These are phyloP conservation scores for Diospyros kaki DNA, from an alignment of 148 eudicot species.

Conservation along the genomic window DNA sequence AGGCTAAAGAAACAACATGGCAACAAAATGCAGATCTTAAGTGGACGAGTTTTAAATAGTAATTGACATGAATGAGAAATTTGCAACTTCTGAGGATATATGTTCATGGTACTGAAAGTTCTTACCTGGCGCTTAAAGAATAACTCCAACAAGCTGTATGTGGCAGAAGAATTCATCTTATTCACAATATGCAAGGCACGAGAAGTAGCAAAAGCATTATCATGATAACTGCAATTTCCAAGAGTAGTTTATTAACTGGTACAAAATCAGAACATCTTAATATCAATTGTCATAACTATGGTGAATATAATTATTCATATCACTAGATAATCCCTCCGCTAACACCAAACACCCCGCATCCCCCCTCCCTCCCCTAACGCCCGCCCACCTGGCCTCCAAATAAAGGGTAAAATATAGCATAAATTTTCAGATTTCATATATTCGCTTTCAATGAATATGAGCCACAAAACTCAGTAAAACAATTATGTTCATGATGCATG, in stretches of 20 bases:
- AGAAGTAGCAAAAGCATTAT: slow-evolving; percentile 73
- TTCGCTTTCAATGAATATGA: not conserved
- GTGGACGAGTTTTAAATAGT: not conserved
- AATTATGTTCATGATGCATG: not conserved
- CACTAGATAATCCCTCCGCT: too few relatives aligned
- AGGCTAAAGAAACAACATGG: not conserved
- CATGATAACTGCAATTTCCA: slow-evolving; percentile 64
- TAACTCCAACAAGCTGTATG: slow-evolving; percentile 61
- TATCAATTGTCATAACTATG: too few relatives aligned
- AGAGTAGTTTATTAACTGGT: not conserved
- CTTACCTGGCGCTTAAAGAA: slow-evolving; percentile 71
- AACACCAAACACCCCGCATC: not conserved
- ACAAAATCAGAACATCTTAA: too few relatives aligned
- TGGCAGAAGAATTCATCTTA: slow-evolving; percentile 59
- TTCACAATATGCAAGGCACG: slow-evolving; percentile 73
- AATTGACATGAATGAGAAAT: not conserved
- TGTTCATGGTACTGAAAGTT: not conserved
- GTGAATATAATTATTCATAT: too few relatives aligned
- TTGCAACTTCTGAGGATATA: not conserved
- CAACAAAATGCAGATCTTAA: not conserved
- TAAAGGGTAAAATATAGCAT: not conserved
- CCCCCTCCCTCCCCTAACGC: not conserved
- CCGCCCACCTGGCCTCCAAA: too few relatives aligned
- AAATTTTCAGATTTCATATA: not conserved
- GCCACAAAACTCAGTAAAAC: too few relatives aligned